Percentiles rank a stretch among this genome's conserved stretches.
Evolutionary conservation across 345 rosid species (phyloP).

Genomic region (Psidium friedrichsthalianum): DNA sequence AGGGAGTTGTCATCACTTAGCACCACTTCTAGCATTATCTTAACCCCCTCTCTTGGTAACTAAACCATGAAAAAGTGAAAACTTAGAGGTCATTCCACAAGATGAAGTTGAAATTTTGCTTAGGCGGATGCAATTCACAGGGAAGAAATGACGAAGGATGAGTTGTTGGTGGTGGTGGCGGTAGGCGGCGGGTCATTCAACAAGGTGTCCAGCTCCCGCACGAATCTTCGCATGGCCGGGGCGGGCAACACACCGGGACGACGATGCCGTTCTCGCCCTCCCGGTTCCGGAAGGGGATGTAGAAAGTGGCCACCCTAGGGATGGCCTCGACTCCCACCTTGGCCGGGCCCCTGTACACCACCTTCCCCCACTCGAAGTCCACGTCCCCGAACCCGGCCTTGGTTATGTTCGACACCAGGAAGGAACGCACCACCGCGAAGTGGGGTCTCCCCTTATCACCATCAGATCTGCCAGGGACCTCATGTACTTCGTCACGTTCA

Average conservation of each 20-base stretch:
- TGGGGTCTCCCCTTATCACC: too few species aligned
- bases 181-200: constrained; percentile 1
- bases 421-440: too few species aligned
- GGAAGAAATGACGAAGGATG: constrained; percentile 1
- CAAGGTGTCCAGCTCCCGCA: constrained; percentile 16
- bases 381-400: too few species aligned
- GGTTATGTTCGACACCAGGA: too few species aligned
- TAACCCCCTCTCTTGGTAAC: too few species aligned
- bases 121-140: not conserved
- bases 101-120: not conserved
- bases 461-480: too few species aligned
- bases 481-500: too few species aligned
- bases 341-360: too few species aligned
- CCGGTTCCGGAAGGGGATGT: constrained; percentile 8
- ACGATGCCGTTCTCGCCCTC: constrained; percentile 30
- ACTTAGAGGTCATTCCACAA: not conserved
- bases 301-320: constrained; percentile 23
- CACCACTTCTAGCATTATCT: too few species aligned
- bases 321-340: too few species aligned
- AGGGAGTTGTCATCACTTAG: too few species aligned
- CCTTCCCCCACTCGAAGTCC: too few species aligned
- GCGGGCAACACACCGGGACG: constrained; percentile 38
- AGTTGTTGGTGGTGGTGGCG: not conserved
- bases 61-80: not conserved
- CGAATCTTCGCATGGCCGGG: constrained; percentile 32